A percentile compares a stretch with the other conserved stretches of the same genome.
phyloP scores from a whole-genome alignment of 2,329 filamentous ascomycete species.

The Atkinsonella hypoxylon region DNA sequence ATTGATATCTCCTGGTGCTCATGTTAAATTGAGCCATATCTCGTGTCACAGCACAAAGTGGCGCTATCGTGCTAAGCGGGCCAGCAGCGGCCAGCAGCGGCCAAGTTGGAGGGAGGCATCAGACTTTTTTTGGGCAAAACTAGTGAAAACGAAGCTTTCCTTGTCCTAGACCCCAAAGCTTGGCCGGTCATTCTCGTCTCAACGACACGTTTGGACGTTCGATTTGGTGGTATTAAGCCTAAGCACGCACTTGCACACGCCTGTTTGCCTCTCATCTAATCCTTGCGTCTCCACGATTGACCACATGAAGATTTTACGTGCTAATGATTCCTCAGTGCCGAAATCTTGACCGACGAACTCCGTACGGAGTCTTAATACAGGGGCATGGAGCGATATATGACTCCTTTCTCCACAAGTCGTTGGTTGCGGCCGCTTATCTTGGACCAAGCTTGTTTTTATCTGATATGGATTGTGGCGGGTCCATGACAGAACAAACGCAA shows the following conservation, averaged over 20 bases:
- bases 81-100: not conserved
- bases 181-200: not conserved
- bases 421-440: not conserved
- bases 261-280: not conserved
- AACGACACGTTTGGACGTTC: not conserved
- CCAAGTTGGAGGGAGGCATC: not conserved
- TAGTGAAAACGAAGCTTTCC: not conserved
- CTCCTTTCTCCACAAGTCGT: too few species aligned
- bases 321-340: not conserved
- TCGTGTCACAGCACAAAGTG: not conserved
- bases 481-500: not conserved
- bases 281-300: not conserved
- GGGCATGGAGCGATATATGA: not conserved
- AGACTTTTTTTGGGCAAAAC: not conserved
- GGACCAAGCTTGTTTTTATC: not conserved
- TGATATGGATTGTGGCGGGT: not conserved
- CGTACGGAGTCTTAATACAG: not conserved
- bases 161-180: constrained; percentile 3
- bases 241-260: not conserved
- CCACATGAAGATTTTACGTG: not conserved
- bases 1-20: not conserved
- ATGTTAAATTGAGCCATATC: not conserved
- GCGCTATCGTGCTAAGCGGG: not conserved
- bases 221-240: not conserved
- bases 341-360: not conserved